A percentile compares a stretch with the other conserved stretches of the same genome.
phyloP scores from a whole-genome alignment of 2,329 filamentous ascomycete genomes.

The Fusarium sp. region DNA sequence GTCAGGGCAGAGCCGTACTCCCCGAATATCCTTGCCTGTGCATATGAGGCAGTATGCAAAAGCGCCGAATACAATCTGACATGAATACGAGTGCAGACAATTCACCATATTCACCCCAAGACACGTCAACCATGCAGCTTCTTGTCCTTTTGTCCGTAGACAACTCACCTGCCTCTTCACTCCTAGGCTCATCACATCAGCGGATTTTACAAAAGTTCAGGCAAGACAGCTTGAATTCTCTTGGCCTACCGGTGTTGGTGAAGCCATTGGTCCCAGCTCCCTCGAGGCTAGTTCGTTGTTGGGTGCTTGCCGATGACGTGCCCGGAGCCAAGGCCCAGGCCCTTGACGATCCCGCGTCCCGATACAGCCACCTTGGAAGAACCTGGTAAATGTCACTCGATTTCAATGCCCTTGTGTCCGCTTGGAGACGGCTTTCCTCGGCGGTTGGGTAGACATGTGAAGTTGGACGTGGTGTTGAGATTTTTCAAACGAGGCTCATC shows the following conservation, averaged over 20 bases:
- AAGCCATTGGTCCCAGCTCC: slow-evolving; percentile 10
- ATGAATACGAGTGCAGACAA: neutral
- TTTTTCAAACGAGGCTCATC: neutral
- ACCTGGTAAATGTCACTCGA: neutral
- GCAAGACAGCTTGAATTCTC: neutral
- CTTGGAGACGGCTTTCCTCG: slow-evolving; percentile 19
- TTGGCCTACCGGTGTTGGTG: slow-evolving; percentile 7
- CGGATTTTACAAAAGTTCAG: slow-evolving; percentile 14
- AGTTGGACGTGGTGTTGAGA: slow-evolving; percentile 5
- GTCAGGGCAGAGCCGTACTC: slow-evolving; percentile 32
- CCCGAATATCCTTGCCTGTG: slow-evolving; percentile 23
- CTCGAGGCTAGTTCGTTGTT: slow-evolving; percentile 21
- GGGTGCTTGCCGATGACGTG: slow-evolving; percentile 32
- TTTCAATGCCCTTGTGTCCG: neutral
- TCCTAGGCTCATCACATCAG: slow-evolving; percentile 7
- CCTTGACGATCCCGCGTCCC: neutral
- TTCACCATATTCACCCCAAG: slow-evolving; percentile 25
- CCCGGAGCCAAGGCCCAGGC: slow-evolving; percentile 20
- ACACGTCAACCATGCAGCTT: slow-evolving; percentile 17
- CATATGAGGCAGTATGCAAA: neutral
- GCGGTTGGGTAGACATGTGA: neutral
- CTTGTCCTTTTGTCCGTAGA: neutral
- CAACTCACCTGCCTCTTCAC: slow-evolving; percentile 32
- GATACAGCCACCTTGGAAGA: neutral
- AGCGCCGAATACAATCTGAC: neutral